Evolutionary conservation across 352 stramenopile genomes (phyloP).

Genomic region (Pythium inflatum): DNA sequence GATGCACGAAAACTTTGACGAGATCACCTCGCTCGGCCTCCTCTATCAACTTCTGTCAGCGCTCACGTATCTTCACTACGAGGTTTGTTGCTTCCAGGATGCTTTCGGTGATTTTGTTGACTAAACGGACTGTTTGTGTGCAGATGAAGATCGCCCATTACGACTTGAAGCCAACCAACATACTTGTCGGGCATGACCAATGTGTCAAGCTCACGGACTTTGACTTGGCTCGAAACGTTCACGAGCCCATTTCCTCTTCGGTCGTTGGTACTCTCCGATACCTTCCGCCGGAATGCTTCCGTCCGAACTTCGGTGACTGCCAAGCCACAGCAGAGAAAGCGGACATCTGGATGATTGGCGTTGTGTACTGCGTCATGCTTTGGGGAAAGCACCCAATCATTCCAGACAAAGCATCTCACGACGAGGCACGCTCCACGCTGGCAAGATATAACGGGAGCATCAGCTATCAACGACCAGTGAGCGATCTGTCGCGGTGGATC

Average conservation of each 20-base stretch:
- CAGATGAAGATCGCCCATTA: conserved; percentile 83
- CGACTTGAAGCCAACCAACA: conserved; percentile 98
- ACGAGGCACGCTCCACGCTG: conserved; percentile 42
- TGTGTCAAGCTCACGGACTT: conserved; percentile 93
- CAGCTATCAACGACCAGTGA: conserved; percentile 47
- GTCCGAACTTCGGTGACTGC: conserved; percentile 54
- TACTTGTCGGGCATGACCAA: conserved; percentile 92
- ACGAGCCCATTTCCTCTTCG: conserved; percentile 60
- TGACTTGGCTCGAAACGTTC: conserved; percentile 74
- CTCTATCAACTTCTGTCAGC: conserved; percentile 67
- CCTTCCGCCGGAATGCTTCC: conserved; percentile 76
- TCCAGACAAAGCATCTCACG: conserved; percentile 57
- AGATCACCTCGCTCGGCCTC: conserved; percentile 62
- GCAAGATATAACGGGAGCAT: conserved; percentile 41
- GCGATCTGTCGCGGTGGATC: conserved; percentile 66
- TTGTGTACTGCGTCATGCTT: conserved; percentile 79
- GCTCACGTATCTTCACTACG: conserved; percentile 73
- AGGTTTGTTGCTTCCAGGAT: conserved; percentile 39
- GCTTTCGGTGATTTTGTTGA: not conserved
- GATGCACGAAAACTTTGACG: conserved; percentile 66
- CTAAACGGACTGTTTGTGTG: not conserved
- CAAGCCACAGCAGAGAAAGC: conserved; percentile 77
- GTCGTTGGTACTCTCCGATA: conserved; percentile 77
- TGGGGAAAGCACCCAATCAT: conserved; percentile 79
- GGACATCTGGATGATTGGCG: conserved; percentile 84